Conservation (phyloP, 2,329 filamentous ascomycete genomes). For the Penicillium glabrum region DNA sequence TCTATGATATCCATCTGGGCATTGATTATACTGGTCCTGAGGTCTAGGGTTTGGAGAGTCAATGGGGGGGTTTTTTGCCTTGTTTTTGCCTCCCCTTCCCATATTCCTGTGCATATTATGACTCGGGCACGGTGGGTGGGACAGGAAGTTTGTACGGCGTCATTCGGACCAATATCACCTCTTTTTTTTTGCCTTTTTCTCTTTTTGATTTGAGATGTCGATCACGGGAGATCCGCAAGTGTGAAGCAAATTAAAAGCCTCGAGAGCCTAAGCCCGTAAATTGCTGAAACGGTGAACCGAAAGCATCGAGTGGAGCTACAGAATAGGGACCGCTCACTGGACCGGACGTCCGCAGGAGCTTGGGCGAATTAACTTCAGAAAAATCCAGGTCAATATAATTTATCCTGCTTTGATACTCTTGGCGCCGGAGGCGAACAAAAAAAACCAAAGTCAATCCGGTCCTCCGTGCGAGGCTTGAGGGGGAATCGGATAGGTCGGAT, state of each 20-base stretch:
- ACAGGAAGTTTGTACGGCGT: conserved; percentile 11
- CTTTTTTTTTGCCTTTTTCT: not conserved
- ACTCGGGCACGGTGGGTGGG: conserved; percentile 10
- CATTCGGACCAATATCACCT: conserved; percentile 17
- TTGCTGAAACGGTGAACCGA: not conserved
- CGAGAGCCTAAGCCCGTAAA: not conserved
- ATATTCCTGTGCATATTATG: not conserved
- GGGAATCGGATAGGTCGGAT: not conserved
- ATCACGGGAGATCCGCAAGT: conserved; percentile 22
- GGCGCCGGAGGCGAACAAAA: conserved; percentile 12
- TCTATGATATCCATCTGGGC: conserved; percentile 26
- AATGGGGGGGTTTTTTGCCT: not conserved
- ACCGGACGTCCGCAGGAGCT: conserved; percentile 20
- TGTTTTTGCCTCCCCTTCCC: not conserved
- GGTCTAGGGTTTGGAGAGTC: not conserved
- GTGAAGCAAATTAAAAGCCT: not conserved
- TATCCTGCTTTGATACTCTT: conserved; percentile 10
- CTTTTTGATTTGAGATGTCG: conserved; percentile 6
- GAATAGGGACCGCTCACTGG: conserved; percentile 11
- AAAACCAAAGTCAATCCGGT: not conserved
- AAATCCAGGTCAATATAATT: not conserved
- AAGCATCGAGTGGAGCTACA: not conserved
- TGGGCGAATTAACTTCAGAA: not conserved
- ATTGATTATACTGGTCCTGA: conserved; percentile 4
- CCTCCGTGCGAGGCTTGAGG: not conserved